Conservation (phyloP, 768 basidiomycete genomes). For the Leccinum fibrillosum region DNA sequence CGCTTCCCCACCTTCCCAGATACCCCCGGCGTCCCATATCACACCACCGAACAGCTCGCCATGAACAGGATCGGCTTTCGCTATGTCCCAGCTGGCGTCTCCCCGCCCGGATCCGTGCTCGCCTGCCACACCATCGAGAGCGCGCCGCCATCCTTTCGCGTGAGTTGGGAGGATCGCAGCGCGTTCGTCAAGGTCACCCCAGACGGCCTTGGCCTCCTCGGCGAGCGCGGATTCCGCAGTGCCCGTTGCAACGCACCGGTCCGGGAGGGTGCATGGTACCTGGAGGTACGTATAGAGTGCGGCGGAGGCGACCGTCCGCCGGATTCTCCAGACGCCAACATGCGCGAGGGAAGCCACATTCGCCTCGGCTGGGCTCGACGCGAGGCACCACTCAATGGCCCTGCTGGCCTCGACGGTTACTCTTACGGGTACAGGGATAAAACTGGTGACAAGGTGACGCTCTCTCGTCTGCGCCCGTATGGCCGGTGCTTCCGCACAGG, state of each 20-base stretch:
- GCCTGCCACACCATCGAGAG: slow-evolving; percentile 82
- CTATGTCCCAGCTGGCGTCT: slow-evolving; percentile 77
- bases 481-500: slow-evolving; percentile 72
- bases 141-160: slow-evolving; percentile 62
- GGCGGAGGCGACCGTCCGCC: slow-evolving; percentile 60
- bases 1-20: slow-evolving; percentile 71
- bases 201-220: slow-evolving; percentile 71
- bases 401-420: slow-evolving; percentile 91
- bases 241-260: slow-evolving; percentile 88
- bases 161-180: slow-evolving; percentile 91
- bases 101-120: slow-evolving; percentile 49
- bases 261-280: slow-evolving; percentile 89
- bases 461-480: slow-evolving; percentile 79
- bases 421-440: slow-evolving; percentile 91
- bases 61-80: slow-evolving; percentile 77
- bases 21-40: slow-evolving; percentile 49
- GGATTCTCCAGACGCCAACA: slow-evolving; percentile 41
- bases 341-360: slow-evolving; percentile 74
- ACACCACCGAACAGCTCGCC: slow-evolving; percentile 66
- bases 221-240: slow-evolving; percentile 88
- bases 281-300: slow-evolving; percentile 80
- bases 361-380: slow-evolving; percentile 89
- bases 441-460: slow-evolving; percentile 85
- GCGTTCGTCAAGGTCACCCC: slow-evolving; percentile 74
- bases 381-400: slow-evolving; percentile 91